These are phyloP conservation scores for Dactylis glomerata DNA, from an alignment of 176 grass and related monocot genomes.

Conservation along the genomic window DNA sequence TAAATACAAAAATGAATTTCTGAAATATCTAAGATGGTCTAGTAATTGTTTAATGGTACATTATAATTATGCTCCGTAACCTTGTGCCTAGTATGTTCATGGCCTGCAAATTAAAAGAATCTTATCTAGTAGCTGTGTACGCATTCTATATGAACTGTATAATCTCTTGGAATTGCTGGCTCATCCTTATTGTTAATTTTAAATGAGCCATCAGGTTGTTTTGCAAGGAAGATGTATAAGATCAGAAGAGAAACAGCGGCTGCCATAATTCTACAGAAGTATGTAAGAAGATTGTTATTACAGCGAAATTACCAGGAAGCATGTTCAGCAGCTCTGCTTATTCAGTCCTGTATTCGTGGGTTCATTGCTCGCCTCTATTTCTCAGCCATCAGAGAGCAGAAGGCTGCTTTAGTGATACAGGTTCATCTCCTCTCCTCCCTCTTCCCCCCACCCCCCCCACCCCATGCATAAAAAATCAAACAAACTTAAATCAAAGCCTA, in stretches of 20 bases:
- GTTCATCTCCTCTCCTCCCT: slow-evolving; percentile 13
- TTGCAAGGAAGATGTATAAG: slow-evolving; percentile 62
- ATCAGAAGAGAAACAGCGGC: slow-evolving; percentile 58
- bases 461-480: not conserved
- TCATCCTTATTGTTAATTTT: slow-evolving; percentile 19
- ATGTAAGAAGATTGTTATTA: slow-evolving; percentile 57
- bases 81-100: not conserved
- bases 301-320: slow-evolving; percentile 46
- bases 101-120: not conserved
- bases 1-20: not conserved
- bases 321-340: slow-evolving; percentile 52
- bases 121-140: not conserved
- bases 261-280: slow-evolving; percentile 80
- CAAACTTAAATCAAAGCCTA: not conserved
- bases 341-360: slow-evolving; percentile 75
- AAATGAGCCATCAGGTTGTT: slow-evolving; percentile 49
- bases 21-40: not conserved
- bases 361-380: slow-evolving; percentile 57
- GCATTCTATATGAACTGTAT: not conserved
- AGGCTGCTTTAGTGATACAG: slow-evolving; percentile 74
- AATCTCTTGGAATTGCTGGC: slow-evolving; percentile 5
- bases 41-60: not conserved
- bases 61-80: not conserved
- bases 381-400: slow-evolving; percentile 61
- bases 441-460: not conserved